phyloP scores from a whole-genome alignment of 2,329 filamentous ascomycete genomes.

The Trichoderma brevicompactum region DNA sequence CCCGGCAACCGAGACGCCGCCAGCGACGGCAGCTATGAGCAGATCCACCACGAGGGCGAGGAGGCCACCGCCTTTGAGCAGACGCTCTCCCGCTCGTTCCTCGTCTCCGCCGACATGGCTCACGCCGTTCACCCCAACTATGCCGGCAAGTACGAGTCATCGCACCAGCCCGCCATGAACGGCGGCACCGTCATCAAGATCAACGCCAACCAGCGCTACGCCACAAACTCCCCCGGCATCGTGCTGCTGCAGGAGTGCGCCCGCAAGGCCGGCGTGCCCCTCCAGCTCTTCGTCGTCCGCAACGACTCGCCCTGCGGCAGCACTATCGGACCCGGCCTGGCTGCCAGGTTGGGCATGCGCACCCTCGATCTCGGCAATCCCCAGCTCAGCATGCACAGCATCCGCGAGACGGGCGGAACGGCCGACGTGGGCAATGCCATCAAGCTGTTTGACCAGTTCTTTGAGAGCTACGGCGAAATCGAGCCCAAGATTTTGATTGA shows the following conservation, averaged over 20 bases:
- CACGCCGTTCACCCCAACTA: conserved; percentile 98
- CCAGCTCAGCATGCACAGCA: conserved; percentile 96
- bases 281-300: conserved; percentile 94
- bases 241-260: conserved; percentile 90
- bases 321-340: conserved; percentile 97
- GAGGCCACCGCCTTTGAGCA: conserved; percentile 88
- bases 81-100: conserved; percentile 86
- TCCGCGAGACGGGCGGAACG: conserved; percentile 87
- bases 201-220: conserved; percentile 96
- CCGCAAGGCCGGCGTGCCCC: conserved; percentile 72
- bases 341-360: conserved; percentile 80
- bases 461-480: conserved; percentile 79
- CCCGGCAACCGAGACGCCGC: conserved; percentile 67
- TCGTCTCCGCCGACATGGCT: conserved; percentile 96
- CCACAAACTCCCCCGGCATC: conserved; percentile 94
- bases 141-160: conserved; percentile 83
- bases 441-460: conserved; percentile 85
- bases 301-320: conserved; percentile 95
- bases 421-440: conserved; percentile 87
- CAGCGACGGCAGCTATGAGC: conserved; percentile 65
- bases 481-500: conserved; percentile 85
- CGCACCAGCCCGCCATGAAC: conserved; percentile 94
- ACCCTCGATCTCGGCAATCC: conserved; percentile 94
- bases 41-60: conserved; percentile 62
- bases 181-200: conserved; percentile 96